A percentile compares a stretch with the other conserved stretches of the same genome.
Evolutionary conservation across 345 rosid species (phyloP).

Genomic region (Ceriops decandra): DNA sequence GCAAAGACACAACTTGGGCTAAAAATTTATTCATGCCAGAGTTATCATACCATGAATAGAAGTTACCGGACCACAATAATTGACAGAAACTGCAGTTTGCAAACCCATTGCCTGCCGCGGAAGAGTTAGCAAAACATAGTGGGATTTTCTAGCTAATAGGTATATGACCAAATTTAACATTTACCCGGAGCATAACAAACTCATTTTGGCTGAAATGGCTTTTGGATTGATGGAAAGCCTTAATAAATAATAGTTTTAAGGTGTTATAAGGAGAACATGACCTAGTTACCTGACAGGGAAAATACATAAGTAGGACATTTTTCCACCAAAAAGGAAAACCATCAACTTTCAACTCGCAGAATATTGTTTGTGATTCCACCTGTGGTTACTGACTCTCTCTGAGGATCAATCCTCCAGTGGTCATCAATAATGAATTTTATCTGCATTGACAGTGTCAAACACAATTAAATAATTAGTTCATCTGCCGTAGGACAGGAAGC

Average conservation of each 20-base stretch:
- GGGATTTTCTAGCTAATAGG: too few relatives aligned
- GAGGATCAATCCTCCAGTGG: slow-evolving; percentile 68
- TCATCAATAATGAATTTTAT: slow-evolving; percentile 88
- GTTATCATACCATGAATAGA: too few relatives aligned
- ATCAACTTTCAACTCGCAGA: slow-evolving; percentile 53
- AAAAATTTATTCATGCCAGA: too few relatives aligned
- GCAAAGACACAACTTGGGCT: too few relatives aligned
- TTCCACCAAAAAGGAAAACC: neutral
- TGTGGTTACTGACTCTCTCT: slow-evolving; percentile 49
- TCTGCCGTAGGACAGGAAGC: neutral
- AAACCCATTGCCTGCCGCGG: too few relatives aligned
- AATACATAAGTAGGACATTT: neutral
- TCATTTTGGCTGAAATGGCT: slow-evolving; percentile 1
- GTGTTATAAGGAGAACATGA: neutral
- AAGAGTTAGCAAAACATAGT: too few relatives aligned
- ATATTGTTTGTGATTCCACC: slow-evolving; percentile 70
- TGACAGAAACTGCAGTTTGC: too few relatives aligned
- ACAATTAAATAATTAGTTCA: neutral
- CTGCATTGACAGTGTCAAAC: slow-evolving; percentile 30
- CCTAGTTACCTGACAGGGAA: slow-evolving; percentile 10
- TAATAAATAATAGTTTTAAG: neutral
- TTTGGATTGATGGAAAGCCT: neutral
- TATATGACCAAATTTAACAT: too few relatives aligned
- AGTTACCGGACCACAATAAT: too few relatives aligned
- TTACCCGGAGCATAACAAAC: neutral